phyloP scores from a whole-genome alignment of 2,329 filamentous ascomycete genomes.

The Ophiosphaerella narmari region DNA sequence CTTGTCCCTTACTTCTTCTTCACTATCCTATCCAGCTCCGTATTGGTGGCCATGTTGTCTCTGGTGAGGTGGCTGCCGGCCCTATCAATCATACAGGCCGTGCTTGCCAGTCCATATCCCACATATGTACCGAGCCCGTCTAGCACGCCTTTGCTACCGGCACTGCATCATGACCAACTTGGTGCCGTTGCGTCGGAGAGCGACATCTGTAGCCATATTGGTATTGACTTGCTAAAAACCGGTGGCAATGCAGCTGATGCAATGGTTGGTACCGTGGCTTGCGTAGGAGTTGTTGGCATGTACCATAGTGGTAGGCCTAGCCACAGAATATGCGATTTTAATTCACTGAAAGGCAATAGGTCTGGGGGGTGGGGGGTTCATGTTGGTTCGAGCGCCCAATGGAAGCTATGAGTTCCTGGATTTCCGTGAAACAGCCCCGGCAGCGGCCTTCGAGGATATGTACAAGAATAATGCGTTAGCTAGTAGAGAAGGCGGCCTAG shows the following conservation, averaged over 20 bases:
- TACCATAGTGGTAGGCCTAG: constrained; percentile 47
- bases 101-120: constrained; percentile 30
- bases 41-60: constrained; percentile 24
- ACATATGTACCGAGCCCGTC: constrained; percentile 1
- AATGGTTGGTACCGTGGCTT: constrained; percentile 53
- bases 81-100: constrained; percentile 33
- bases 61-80: constrained; percentile 27
- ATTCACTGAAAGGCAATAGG: constrained; percentile 52
- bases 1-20: constrained; percentile 14
- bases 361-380: constrained; percentile 89
- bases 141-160: constrained; percentile 13
- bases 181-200: constrained; percentile 55
- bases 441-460: constrained; percentile 82
- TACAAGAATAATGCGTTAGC: constrained; percentile 70
- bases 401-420: constrained; percentile 87
- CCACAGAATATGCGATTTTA: background rate
- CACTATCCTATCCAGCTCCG: constrained; percentile 1
- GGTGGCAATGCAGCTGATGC: constrained; percentile 60
- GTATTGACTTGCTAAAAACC: constrained; percentile 50
- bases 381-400: constrained; percentile 73
- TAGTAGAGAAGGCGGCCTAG: constrained; percentile 74
- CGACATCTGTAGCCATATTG: constrained; percentile 53
- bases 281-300: constrained; percentile 56
- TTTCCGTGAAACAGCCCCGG: constrained; percentile 86
- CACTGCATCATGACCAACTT: constrained; percentile 30